phyloP scores from a whole-genome alignment of 2,329 filamentous ascomycete genomes.

The Sphaceloma murrayae region DNA sequence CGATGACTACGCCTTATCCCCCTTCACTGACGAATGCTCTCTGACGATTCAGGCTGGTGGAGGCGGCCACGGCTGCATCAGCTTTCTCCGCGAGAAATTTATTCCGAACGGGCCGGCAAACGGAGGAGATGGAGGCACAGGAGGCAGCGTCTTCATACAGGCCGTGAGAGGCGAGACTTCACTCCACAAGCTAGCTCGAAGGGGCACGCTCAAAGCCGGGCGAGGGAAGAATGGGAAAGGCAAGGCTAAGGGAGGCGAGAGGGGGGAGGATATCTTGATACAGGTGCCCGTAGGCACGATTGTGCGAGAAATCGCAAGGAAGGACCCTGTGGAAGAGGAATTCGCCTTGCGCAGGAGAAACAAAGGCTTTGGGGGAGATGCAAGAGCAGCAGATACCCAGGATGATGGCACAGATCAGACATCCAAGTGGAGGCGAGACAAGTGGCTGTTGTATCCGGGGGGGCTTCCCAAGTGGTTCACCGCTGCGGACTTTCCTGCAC shows the following conservation, averaged over 20 bases:
- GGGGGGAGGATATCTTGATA: constrained; percentile 79
- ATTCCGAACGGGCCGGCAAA: constrained; percentile 83
- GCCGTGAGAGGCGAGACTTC: constrained; percentile 85
- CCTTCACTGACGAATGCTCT: constrained; percentile 78
- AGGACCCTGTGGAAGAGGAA: constrained; percentile 68
- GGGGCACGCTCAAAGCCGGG: constrained; percentile 63
- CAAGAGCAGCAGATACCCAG: constrained; percentile 27
- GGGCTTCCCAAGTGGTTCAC: constrained; percentile 61
- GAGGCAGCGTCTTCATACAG: constrained; percentile 90
- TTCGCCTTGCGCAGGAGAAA: constrained; percentile 31
- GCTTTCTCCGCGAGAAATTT: constrained; percentile 86
- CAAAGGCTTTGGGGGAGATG: constrained; percentile 24
- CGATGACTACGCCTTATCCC: constrained; percentile 71
- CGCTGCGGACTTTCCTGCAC: constrained; percentile 47
- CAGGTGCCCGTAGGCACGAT: constrained; percentile 90
- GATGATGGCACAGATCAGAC: constrained; percentile 31
- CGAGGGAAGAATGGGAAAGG: constrained; percentile 71
- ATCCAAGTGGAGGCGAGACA: constrained; percentile 46
- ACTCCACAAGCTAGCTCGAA: constrained; percentile 77
- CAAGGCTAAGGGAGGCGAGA: constrained; percentile 60
- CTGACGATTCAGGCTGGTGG: constrained; percentile 67
- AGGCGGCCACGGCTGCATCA: constrained; percentile 87
- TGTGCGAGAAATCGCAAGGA: constrained; percentile 67
- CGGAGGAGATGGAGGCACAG: constrained; percentile 85
- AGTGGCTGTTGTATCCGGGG: constrained; percentile 82